Conservation (phyloP, 2,329 filamentous ascomycete species). For the Paracoccidioides brasiliensis region DNA sequence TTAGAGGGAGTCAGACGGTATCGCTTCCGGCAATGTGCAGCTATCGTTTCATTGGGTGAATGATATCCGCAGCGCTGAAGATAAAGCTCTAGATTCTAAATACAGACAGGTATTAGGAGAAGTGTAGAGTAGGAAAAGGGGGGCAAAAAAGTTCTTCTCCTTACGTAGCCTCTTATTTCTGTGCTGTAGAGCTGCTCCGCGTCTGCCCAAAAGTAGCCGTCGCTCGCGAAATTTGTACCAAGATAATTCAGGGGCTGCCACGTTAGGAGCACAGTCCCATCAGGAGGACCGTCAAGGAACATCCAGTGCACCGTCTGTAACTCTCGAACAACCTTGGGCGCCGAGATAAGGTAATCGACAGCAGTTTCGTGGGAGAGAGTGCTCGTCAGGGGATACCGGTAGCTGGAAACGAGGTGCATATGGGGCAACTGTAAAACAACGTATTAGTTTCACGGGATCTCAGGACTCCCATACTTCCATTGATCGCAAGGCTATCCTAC, state of each 20-base stretch:
- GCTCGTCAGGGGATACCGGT: conserved; percentile 62
- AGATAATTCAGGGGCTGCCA: conserved; percentile 73
- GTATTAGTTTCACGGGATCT: conserved; percentile 7
- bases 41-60: conserved; percentile 55
- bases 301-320: conserved; percentile 84
- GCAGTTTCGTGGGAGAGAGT: conserved; percentile 63
- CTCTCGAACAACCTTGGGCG: conserved; percentile 74
- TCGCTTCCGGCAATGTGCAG: conserved; percentile 66
- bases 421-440: conserved; percentile 54
- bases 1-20: conserved; percentile 71
- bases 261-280: conserved; percentile 70
- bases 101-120: background rate
- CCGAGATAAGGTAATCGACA: conserved; percentile 68
- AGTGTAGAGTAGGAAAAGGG: conserved; percentile 6
- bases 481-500: conserved; percentile 17
- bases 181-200: conserved; percentile 65
- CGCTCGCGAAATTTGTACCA: conserved; percentile 65
- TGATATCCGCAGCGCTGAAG: conserved; percentile 70
- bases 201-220: conserved; percentile 85
- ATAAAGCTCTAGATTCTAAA: conserved; percentile 75
- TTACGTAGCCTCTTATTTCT: conserved; percentile 56
- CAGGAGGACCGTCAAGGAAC: conserved; percentile 68
- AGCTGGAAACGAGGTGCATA: conserved; percentile 77
- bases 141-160: conserved; percentile 11
- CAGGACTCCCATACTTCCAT: background rate